Conservation (phyloP, 2,329 filamentous ascomycete genomes). For the Cadophora sp. region DNA sequence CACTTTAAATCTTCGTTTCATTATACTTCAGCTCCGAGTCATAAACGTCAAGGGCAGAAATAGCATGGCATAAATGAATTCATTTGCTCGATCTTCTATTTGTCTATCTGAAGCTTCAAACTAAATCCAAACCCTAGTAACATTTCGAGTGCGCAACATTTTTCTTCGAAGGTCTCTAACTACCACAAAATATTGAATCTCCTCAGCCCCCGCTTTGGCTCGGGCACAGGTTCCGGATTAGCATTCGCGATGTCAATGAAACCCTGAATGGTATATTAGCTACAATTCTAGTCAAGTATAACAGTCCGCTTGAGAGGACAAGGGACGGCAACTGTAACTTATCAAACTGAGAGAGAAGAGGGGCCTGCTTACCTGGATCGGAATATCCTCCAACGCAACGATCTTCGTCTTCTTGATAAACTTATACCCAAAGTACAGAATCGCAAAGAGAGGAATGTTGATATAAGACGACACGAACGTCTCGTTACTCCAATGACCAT, state of each 20-base stretch:
- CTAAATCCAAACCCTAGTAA: too few species aligned
- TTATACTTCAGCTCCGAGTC: too few species aligned
- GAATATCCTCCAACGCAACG: constrained; percentile 47
- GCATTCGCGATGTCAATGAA: constrained; percentile 46
- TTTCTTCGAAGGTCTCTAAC: neutral
- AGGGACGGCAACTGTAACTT: neutral
- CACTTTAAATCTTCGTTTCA: too few species aligned
- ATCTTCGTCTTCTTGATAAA: constrained; percentile 56
- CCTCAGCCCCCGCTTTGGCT: constrained; percentile 29
- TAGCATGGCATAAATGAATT: neutral
- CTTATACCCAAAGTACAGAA: constrained; percentile 57
- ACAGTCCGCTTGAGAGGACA: neutral
- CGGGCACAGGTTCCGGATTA: constrained; percentile 35
- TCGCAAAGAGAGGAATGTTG: constrained; percentile 53
- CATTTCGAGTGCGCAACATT: too few species aligned
- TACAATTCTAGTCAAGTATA: neutral
- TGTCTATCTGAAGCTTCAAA: neutral
- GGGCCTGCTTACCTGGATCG: constrained; percentile 35
- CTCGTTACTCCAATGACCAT: constrained; percentile 59
- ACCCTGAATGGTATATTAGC: constrained; percentile 27
- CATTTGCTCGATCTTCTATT: neutral
- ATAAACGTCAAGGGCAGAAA: too few species aligned
- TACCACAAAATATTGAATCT: constrained; percentile 37
- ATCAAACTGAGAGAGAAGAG: neutral
- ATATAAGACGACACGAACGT: constrained; percentile 69